These are phyloP conservation scores for Pseudodiploospora longispora DNA, from an alignment of 2,329 filamentous ascomycete species.

Conservation along the genomic window DNA sequence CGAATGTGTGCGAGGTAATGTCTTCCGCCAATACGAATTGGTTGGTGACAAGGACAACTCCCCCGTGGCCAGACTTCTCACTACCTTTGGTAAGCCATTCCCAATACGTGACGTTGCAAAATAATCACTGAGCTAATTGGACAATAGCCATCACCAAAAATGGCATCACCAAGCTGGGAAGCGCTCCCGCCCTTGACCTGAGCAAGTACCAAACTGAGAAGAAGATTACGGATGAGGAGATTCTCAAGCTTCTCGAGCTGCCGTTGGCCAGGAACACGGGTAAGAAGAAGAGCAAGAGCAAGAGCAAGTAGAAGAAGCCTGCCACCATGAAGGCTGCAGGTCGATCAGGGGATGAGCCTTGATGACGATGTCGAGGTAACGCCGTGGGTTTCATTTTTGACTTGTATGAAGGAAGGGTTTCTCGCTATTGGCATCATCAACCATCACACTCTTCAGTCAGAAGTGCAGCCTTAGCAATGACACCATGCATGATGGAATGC, in stretches of 20 bases:
- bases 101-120: conserved; percentile 6
- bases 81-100: conserved; percentile 72
- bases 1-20: conserved; percentile 87
- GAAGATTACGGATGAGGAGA: conserved; percentile 94
- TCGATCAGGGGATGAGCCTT: conserved; percentile 22
- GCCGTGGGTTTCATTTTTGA: neutral
- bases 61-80: conserved; percentile 78
- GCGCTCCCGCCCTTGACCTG: conserved; percentile 66
- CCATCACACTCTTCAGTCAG: no score
- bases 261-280: conserved; percentile 81
- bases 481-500: no score
- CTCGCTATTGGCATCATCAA: no score
- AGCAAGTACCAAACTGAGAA: conserved; percentile 88
- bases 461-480: no score
- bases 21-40: conserved; percentile 93
- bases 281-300: conserved; percentile 88
- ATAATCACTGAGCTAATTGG: conserved; percentile 2
- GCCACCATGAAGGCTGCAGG: conserved; percentile 35
- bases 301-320: conserved; percentile 58
- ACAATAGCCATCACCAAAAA: conserved; percentile 88
- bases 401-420: neutral
- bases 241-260: conserved; percentile 88
- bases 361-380: conserved; percentile 15
- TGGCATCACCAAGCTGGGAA: conserved; percentile 78
- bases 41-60: conserved; percentile 87